Evolutionary conservation across 495 filamentous ascomycete genomes (phyloP).

Genomic region (Talaromyces nanjingensis): DNA sequence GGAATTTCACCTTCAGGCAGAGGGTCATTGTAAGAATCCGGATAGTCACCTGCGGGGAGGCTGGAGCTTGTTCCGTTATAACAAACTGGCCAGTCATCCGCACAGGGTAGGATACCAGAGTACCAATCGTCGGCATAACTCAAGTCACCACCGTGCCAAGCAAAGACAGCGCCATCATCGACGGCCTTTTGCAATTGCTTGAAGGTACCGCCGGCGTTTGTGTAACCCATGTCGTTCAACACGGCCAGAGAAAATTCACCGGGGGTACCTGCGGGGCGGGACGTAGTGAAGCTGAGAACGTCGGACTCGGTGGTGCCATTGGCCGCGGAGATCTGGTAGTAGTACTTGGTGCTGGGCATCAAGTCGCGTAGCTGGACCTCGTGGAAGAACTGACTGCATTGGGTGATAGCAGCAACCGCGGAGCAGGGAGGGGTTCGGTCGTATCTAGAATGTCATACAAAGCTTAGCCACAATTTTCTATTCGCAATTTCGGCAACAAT

Average conservation of each 20-base stretch:
- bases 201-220: conserved; percentile 40
- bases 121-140: conserved; percentile 46
- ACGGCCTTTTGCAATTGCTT: conserved; percentile 31
- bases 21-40: conserved; percentile 32
- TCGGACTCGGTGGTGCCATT: conserved; percentile 39
- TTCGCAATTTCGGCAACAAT: not conserved
- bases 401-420: conserved; percentile 32
- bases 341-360: conserved; percentile 36
- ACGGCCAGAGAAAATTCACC: conserved; percentile 29
- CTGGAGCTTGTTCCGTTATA: conserved; percentile 41
- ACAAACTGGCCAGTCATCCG: conserved; percentile 43
- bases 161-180: conserved; percentile 34
- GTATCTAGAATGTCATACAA: conserved; percentile 25
- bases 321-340: conserved; percentile 35
- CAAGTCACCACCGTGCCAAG: conserved; percentile 46
- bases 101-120: conserved; percentile 43
- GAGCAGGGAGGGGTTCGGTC: conserved; percentile 47
- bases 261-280: conserved; percentile 30
- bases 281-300: conserved; percentile 34
- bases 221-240: conserved; percentile 45
- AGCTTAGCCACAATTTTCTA: not conserved
- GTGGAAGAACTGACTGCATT: conserved; percentile 46
- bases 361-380: conserved; percentile 33
- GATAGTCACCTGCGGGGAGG: conserved; percentile 26
- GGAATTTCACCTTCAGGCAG: conserved; percentile 39